Conservation (phyloP, 78 protist species). For the Parvularia atlantis region DNA sequence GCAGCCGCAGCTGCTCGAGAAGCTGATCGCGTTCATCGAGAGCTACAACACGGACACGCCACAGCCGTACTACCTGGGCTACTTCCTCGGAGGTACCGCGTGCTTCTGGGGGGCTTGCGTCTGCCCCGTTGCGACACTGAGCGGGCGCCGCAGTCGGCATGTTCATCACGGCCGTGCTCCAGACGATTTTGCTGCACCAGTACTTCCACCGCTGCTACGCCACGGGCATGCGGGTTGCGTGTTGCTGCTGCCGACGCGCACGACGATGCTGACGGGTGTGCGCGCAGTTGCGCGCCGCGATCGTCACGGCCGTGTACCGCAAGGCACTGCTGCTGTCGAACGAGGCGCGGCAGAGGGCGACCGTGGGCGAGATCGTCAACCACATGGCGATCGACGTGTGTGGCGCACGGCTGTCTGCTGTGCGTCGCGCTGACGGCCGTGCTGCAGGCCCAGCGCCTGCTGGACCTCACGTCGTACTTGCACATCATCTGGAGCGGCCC, state of each 20-base stretch:
- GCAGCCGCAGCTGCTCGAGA: conserved; percentile 11
- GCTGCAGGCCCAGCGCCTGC: conserved; percentile 57
- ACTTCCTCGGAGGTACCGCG: neutral
- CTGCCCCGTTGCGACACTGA: neutral
- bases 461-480: conserved; percentile 33
- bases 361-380: conserved; percentile 58
- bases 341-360: conserved; percentile 1
- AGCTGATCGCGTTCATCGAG: conserved; percentile 2
- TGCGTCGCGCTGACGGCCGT: too few species aligned
- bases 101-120: neutral
- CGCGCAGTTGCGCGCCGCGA: conserved; percentile 13
- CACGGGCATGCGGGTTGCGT: conserved; percentile 26
- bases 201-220: conserved; percentile 29
- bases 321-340: conserved; percentile 20
- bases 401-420: too few species aligned
- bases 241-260: too few species aligned
- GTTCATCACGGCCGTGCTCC: conserved; percentile 10
- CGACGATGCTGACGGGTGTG: too few species aligned
- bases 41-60: neutral
- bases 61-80: neutral
- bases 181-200: conserved; percentile 17
- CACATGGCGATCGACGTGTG: conserved; percentile 71
- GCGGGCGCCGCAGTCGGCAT: neutral
- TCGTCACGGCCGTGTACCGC: conserved; percentile 23
- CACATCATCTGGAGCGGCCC: conserved; percentile 46